A percentile compares a stretch with the other conserved stretches of the same genome.
phyloP scores from a whole-genome alignment of 495 filamentous ascomycete genomes.

The Penicillium robsamsonii region DNA sequence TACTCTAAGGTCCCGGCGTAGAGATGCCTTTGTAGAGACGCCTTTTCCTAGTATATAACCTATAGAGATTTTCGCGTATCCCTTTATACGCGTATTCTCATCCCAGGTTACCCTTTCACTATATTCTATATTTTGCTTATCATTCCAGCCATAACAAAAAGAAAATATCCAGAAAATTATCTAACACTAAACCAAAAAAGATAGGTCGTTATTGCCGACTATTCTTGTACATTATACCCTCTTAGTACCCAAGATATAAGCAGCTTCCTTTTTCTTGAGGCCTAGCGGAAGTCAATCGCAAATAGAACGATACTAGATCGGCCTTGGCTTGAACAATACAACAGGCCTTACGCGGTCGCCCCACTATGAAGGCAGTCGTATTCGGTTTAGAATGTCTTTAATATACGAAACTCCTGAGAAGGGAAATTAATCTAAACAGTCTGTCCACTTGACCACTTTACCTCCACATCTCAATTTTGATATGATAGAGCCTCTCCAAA shows the following conservation, averaged over 20 bases:
- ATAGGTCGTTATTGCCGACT: background rate
- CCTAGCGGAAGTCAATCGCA: constrained; percentile 6
- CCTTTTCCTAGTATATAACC: too few species aligned
- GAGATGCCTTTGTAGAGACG: too few species aligned
- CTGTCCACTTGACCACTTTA: background rate
- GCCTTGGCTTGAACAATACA: constrained; percentile 6
- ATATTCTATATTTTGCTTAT: too few species aligned
- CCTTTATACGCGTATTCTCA: too few species aligned
- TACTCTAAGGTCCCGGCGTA: too few species aligned
- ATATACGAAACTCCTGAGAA: background rate
- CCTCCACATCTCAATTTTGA: background rate
- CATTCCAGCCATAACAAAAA: too few species aligned
- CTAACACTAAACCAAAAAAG: background rate
- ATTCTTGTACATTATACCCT: background rate
- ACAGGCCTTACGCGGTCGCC: constrained; percentile 7
- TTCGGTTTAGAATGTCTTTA: background rate
- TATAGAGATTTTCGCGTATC: too few species aligned
- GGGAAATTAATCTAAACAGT: background rate
- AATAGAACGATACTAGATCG: constrained; percentile 2
- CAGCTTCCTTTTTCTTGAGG: background rate
- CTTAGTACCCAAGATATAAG: background rate
- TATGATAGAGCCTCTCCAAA: background rate
- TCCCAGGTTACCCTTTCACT: too few species aligned
- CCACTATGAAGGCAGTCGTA: constrained; percentile 5
- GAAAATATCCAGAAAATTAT: background rate